Conservation (phyloP, 257 asterid species). For the Capsicum pubescens region DNA sequence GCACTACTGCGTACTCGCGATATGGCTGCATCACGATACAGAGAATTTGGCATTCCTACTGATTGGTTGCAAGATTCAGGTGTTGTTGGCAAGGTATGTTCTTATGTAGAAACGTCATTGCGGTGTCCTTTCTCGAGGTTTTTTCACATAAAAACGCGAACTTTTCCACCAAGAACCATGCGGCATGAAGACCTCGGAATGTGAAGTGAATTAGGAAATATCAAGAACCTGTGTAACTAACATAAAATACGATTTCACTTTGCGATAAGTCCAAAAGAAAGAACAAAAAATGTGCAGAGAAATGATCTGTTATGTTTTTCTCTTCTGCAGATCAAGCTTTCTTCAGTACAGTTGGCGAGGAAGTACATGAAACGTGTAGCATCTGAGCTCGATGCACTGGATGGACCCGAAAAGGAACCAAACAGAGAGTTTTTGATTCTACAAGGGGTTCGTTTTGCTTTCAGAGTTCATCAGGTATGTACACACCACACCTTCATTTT, state of each 20-base stretch:
- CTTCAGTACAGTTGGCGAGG: slow-evolving; percentile 85
- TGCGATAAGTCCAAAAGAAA: neutral
- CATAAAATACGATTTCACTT: neutral
- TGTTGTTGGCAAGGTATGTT: slow-evolving; percentile 86
- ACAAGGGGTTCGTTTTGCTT: slow-evolving; percentile 97
- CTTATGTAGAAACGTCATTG: neutral
- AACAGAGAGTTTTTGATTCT: slow-evolving; percentile 85
- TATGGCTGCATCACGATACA: slow-evolving; percentile 88
- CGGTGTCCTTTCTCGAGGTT: neutral
- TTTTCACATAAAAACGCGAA: neutral
- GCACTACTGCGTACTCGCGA: slow-evolving; percentile 88
- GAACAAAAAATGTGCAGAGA: neutral
- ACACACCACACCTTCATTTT: neutral
- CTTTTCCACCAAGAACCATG: neutral
- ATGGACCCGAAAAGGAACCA: slow-evolving; percentile 87
- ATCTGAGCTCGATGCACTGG: slow-evolving; percentile 79
- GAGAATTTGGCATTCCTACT: slow-evolving; percentile 86
- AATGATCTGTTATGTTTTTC: slow-evolving; percentile 18
- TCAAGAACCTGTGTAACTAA: no score
- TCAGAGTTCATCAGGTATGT: slow-evolving; percentile 94
- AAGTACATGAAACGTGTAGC: slow-evolving; percentile 97
- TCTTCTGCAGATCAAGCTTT: slow-evolving; percentile 82
- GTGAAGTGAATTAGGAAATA: neutral
- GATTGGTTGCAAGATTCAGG: slow-evolving; percentile 95
- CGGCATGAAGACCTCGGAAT: neutral